These are phyloP conservation scores for Pseudogymnoascus verrucosus DNA, from an alignment of 2,329 filamentous ascomycete genomes.

Conservation along the genomic window DNA sequence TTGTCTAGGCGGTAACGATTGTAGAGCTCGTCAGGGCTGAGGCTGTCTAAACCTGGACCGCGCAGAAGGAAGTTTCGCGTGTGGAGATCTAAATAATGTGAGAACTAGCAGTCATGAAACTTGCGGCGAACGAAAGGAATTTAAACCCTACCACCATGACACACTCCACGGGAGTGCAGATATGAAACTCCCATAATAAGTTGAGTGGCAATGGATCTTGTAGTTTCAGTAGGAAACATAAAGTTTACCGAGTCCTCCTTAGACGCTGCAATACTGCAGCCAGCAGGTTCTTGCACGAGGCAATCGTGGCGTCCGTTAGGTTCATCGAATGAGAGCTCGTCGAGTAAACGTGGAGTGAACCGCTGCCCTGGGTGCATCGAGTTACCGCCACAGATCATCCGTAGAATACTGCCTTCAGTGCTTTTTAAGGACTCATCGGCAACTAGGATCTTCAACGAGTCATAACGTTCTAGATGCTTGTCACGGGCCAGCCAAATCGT, in stretches of 20 bases:
- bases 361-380: constrained; percentile 15
- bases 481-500: constrained; percentile 39
- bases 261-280: not conserved
- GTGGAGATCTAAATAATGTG: not conserved
- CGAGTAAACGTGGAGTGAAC: constrained; percentile 30
- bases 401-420: not conserved
- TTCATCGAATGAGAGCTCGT: constrained; percentile 32
- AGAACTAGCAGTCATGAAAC: not conserved
- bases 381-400: not conserved
- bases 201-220: not conserved
- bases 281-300: constrained; percentile 30
- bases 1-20: not conserved
- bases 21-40: not conserved
- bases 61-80: not conserved
- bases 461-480: constrained; percentile 11
- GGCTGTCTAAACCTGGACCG: not conserved
- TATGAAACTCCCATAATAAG: not conserved
- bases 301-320: constrained; percentile 40
- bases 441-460: constrained; percentile 14
- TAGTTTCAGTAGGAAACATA: not conserved
- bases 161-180: not conserved
- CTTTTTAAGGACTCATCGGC: constrained; percentile 9
- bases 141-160: not conserved
- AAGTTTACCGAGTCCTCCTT: not conserved
- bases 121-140: not conserved